These are phyloP conservation scores for Rhinocladiella mackenziei DNA, from an alignment of 2,329 filamentous ascomycete genomes.

Conservation along the genomic window DNA sequence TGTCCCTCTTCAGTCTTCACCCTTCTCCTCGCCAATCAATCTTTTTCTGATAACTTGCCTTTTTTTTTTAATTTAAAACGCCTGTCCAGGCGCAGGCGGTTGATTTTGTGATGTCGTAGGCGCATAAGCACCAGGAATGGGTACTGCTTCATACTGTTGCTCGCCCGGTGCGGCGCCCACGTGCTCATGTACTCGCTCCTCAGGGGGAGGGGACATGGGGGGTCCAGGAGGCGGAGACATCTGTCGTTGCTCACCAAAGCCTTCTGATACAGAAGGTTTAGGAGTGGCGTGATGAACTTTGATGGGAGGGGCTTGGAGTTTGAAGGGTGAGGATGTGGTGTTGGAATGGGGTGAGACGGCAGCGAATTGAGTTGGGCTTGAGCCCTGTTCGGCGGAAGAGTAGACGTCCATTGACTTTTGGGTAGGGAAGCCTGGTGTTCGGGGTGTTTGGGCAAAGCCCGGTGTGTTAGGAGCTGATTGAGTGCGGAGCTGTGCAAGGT, in stretches of 20 bases:
- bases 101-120: slow-evolving; percentile 34
- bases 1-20: no score
- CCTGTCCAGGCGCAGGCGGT: slow-evolving; percentile 16
- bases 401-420: slow-evolving; percentile 12
- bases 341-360: slow-evolving; percentile 56
- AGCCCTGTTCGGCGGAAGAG: slow-evolving; percentile 48
- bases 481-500: slow-evolving; percentile 74
- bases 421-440: slow-evolving; percentile 43
- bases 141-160: slow-evolving; percentile 77
- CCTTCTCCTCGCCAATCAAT: no score
- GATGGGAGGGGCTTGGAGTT: slow-evolving; percentile 77
- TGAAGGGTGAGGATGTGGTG: slow-evolving; percentile 61
- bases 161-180: slow-evolving; percentile 71
- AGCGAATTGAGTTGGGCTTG: slow-evolving; percentile 47
- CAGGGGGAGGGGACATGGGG: slow-evolving; percentile 31
- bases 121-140: slow-evolving; percentile 81
- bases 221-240: slow-evolving; percentile 35
- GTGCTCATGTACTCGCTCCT: slow-evolving; percentile 57
- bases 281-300: slow-evolving; percentile 76
- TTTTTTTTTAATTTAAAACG: slow-evolving; percentile 8
- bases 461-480: slow-evolving; percentile 95
- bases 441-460: slow-evolving; percentile 69
- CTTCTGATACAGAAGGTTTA: slow-evolving; percentile 56
- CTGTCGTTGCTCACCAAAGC: slow-evolving; percentile 54
- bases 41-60: background rate